Evolutionary conservation across 192 early-diverging fungal species (phyloP).

Genomic region (Cetraspora pellucida): DNA sequence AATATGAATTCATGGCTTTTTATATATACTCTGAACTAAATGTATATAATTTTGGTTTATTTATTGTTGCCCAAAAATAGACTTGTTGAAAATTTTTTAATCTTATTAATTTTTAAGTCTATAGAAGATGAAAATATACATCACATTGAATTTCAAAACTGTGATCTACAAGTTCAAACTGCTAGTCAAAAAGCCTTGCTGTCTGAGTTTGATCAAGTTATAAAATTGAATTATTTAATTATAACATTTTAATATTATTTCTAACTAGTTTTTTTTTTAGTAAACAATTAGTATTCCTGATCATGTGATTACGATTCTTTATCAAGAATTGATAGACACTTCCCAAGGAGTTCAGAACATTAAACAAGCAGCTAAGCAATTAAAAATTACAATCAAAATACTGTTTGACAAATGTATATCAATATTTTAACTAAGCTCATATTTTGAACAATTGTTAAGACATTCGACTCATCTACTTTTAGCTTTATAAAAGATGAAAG

Average conservation of each 20-base stretch:
- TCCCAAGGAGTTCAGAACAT: constrained; percentile 59
- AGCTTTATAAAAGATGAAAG: constrained; percentile 48
- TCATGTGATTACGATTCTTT: constrained; percentile 61
- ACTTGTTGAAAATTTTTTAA: not conserved
- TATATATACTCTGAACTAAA: constrained; percentile 86
- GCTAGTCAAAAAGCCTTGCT: constrained; percentile 86
- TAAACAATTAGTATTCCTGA: constrained; percentile 65
- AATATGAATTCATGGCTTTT: constrained; percentile 86
- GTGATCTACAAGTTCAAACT: constrained; percentile 86
- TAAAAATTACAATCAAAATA: constrained; percentile 69
- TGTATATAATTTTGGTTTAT: constrained; percentile 48
- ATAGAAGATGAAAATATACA: constrained; percentile 95
- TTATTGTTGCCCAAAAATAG: not conserved
- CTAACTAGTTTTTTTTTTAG: constrained; percentile 18
- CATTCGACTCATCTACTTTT: not conserved
- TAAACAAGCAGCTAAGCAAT: constrained; percentile 64
- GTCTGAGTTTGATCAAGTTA: constrained; percentile 74
- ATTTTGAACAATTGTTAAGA: not conserved
- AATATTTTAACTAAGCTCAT: not conserved
- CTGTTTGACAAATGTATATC: constrained; percentile 56
- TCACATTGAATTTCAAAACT: constrained; percentile 91
- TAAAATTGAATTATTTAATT: not conserved
- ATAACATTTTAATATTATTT: not conserved
- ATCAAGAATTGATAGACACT: constrained; percentile 67
- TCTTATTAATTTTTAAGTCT: constrained; percentile 48